Evolutionary conservation across 164 flowering plant species (phyloP).

Genomic region (Vitis amurensis): DNA sequence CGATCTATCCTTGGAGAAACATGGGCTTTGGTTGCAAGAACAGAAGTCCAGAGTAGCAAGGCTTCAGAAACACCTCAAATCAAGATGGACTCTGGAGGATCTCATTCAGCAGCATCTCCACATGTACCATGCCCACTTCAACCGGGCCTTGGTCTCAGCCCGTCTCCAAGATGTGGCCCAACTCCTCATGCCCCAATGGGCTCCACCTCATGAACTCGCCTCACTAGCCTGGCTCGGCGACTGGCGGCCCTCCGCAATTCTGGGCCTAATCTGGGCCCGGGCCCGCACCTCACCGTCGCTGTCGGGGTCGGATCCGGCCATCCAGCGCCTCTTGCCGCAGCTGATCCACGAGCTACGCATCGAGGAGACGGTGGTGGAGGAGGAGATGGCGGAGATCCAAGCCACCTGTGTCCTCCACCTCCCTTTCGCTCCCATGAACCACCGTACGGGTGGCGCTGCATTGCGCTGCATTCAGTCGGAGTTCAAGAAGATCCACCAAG

Average conservation of each 20-base stretch:
- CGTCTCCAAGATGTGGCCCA: constrained; percentile 47
- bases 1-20: constrained; percentile 25
- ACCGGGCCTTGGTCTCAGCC: constrained; percentile 33
- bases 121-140: constrained; percentile 41
- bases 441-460: constrained; percentile 15
- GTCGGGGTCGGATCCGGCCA: constrained; percentile 11
- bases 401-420: constrained; percentile 66
- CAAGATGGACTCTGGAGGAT: constrained; percentile 48
- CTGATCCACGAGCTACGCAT: constrained; percentile 54
- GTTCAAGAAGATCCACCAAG: constrained; percentile 61
- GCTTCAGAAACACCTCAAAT: constrained; percentile 56
- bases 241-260: constrained; percentile 76
- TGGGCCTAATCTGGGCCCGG: constrained; percentile 43
- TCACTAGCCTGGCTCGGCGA: constrained; percentile 73
- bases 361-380: constrained; percentile 79
- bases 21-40: constrained; percentile 53
- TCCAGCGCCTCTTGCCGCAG: constrained; percentile 37
- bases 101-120: constrained; percentile 60
- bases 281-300: constrained; percentile 20
- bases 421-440: constrained; percentile 37
- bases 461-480: constrained; percentile 40
- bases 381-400: constrained; percentile 76
- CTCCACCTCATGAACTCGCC: constrained; percentile 60
- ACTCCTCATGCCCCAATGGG: constrained; percentile 58
- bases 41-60: constrained; percentile 49